These are phyloP conservation scores for Tetrapisispora pingtungensis DNA, from an alignment of 805 yeast genomes.

Conservation along the genomic window DNA sequence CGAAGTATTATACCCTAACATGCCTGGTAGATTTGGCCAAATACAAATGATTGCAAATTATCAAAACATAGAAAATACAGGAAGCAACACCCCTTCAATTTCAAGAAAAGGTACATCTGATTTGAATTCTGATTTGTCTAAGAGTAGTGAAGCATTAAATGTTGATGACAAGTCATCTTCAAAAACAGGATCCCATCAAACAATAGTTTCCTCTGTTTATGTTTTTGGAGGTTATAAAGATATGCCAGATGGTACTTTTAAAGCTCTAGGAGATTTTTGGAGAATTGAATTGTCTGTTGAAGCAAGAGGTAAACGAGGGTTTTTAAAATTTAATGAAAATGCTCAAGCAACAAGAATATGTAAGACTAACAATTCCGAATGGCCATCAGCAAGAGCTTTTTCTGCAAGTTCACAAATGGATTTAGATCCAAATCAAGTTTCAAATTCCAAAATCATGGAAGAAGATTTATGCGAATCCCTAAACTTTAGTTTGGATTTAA, in stretches of 20 bases:
- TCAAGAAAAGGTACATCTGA: not conserved
- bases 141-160: not conserved
- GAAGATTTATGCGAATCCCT: not conserved
- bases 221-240: constrained; percentile 43
- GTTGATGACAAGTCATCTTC: not conserved
- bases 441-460: not conserved
- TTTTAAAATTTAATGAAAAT: constrained; percentile 30
- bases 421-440: constrained; percentile 3
- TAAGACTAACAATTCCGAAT: constrained; percentile 7
- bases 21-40: constrained; percentile 34
- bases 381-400: constrained; percentile 32
- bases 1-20: constrained; percentile 23
- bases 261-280: constrained; percentile 35
- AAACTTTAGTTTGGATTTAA: not conserved
- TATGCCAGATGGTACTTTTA: constrained; percentile 18
- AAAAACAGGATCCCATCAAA: not conserved
- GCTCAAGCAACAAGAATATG: constrained; percentile 27
- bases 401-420: constrained; percentile 19
- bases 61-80: no score
- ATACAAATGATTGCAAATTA: constrained; percentile 15
- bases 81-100: not conserved
- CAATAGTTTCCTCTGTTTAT: constrained; percentile 15
- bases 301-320: constrained; percentile 29
- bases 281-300: constrained; percentile 31
- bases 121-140: not conserved